Conservation (phyloP, 2,329 filamentous ascomycete genomes). For the Xylariaceae sp. region DNA sequence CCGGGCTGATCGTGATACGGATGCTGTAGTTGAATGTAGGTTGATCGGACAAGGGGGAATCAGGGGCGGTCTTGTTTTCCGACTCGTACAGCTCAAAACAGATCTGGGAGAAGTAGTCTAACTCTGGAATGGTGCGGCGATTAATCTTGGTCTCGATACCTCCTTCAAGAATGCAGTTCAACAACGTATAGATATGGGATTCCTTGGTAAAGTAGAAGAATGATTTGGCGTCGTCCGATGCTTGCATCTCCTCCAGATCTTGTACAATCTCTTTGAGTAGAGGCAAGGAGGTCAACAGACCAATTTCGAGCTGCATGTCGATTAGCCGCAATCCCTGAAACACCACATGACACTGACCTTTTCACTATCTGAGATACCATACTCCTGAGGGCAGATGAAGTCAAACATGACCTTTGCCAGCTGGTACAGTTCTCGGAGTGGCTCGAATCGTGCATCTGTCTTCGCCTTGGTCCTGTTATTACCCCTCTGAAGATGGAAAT, state of each 20-base stretch:
- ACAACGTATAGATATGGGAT: conserved; percentile 94
- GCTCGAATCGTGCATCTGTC: conserved; percentile 77
- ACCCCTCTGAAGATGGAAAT: conserved; percentile 87
- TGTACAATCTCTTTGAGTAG: conserved; percentile 94
- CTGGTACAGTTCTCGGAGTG: conserved; percentile 87
- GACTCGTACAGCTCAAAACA: conserved; percentile 98
- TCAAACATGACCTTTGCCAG: conserved; percentile 94
- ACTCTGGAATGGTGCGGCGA: conserved; percentile 88
- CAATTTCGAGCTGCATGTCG: conserved; percentile 70
- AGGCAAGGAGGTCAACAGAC: conserved; percentile 85
- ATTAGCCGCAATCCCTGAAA: conserved; percentile 15
- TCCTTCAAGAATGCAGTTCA: conserved; percentile 96
- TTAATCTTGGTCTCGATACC: conserved; percentile 96
- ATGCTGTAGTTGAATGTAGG: conserved; percentile 90
- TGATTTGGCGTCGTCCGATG: conserved; percentile 85
- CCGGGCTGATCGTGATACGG: conserved; percentile 89
- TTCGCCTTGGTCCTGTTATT: conserved; percentile 70
- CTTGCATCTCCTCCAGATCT: conserved; percentile 95
- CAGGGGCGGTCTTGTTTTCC: conserved; percentile 58
- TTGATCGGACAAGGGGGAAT: conserved; percentile 48
- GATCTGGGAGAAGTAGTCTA: conserved; percentile 96
- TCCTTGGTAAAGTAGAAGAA: conserved; percentile 99
- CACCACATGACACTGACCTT: conserved; percentile 46
- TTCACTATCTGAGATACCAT: conserved; percentile 90
- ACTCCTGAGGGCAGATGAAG: conserved; percentile 97